Evolutionary conservation across 2,329 filamentous ascomycete genomes (phyloP).

Genomic region (Parascedosporium putredinis): DNA sequence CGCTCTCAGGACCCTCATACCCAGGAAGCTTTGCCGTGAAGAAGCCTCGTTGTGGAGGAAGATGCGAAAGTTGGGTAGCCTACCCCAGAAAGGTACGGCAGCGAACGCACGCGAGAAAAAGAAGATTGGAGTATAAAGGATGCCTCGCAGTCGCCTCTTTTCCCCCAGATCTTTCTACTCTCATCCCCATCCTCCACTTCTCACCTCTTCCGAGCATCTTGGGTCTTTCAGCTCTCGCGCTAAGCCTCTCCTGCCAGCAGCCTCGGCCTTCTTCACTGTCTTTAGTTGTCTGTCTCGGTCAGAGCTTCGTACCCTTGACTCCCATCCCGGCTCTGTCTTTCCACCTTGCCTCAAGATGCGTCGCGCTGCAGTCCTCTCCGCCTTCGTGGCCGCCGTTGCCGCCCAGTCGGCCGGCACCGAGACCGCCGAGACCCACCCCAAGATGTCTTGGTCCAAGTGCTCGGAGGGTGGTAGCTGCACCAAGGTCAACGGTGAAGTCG

Average conservation of each 20-base stretch:
- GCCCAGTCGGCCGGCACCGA: constrained; percentile 11
- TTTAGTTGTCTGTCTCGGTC: not conserved
- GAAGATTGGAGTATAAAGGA: not conserved
- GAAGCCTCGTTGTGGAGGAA: not conserved
- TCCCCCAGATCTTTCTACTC: not conserved
- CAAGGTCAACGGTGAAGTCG: constrained; percentile 30
- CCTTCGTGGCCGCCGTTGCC: constrained; percentile 10
- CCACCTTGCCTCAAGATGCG: not conserved
- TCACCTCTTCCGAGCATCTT: not conserved
- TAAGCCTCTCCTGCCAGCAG: too few relatives aligned
- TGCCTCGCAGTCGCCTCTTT: not conserved
- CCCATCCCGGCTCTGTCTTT: not conserved
- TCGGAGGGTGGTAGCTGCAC: constrained; percentile 29
- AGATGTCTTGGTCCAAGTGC: constrained; percentile 34
- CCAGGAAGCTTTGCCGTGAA: not conserved
- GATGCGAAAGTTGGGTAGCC: not conserved
- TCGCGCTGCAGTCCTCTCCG: constrained; percentile 7
- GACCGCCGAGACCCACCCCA: constrained; percentile 11
- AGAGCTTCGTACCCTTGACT: not conserved
- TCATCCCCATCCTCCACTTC: not conserved
- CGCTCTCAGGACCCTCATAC: not conserved
- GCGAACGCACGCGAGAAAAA: too few relatives aligned
- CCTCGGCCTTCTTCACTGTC: too few relatives aligned
- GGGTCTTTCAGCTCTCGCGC: not conserved
- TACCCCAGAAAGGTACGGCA: too few relatives aligned